Evolutionary conservation across 495 filamentous ascomycete genomes (phyloP), one percentile per base, ranked within the genome.

Genomic region (Haplographium delicatum): DNA sequence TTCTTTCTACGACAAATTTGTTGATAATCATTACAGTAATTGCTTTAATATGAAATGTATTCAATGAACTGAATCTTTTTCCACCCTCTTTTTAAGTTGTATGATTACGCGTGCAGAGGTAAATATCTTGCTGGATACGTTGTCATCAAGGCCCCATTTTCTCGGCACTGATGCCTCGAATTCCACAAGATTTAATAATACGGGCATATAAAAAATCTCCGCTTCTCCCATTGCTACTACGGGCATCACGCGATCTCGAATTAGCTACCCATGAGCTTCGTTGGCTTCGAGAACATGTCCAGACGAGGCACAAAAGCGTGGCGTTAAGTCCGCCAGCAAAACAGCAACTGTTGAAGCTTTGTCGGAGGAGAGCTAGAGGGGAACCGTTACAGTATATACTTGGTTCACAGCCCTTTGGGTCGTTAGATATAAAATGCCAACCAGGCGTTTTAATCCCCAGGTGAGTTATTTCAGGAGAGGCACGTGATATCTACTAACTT

Each of bases 311-410:
- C 16, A n/a, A 22, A 16, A 50, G 34, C 37, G 38, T 24, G n/a
- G n/a, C 22, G 4, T 38, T 13, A 27, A 16, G 28, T 22, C 5
- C 4, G 5, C 11, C 8, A 13, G 26, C 23, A 10, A 26, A 41
- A 51, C 9, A 31, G 5, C 20, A 53, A 24, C 61, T 86, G 0
- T 60, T 60, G 26, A 54, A 63, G 1, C 72, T 86, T 48, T 88
- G 83, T 48, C 48, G 62, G 10, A 60, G 74, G 28, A 74, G 93
- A 31, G 73, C 78, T 2, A 64, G 53, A 23, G 90, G 90, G 1
- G 68, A 76, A 30, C 93, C 93, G 0, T 69, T 98, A 5, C 93
- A 97, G 61, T 98, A 96, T 60, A 77, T 96, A 9, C 72, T 98
- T 3, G 90, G 90, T 0, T 81, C 81, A 13, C 91, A 97, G 61